Evolutionary conservation across 306 rosid species (phyloP), one percentile per base, ranked within the genome.

Genomic region (Cucurbita moschata): DNA sequence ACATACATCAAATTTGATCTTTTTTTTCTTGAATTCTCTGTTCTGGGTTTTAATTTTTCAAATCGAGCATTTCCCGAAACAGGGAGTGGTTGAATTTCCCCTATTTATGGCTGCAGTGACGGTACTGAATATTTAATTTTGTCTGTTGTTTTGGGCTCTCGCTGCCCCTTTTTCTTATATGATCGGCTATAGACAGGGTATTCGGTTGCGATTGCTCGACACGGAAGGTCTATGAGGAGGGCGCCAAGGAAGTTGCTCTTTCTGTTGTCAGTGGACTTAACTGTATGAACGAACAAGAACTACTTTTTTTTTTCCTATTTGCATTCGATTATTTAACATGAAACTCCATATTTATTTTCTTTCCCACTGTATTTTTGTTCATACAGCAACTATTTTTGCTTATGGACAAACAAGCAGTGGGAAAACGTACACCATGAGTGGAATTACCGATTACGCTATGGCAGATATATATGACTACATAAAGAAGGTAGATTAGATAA

Each of bases 331-430:
- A 47, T 73, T 62, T 78, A 26, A 75, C 69, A 19, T 75, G 71
- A 74, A 57, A 57, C 71, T 70, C 71, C 58, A 60, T 54, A 3
- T 46, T 35, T 66, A 59, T 51, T 14, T 13, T 18, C 40, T 72
- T 46, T 70, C 13, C 43, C 21, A 63, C 51, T 82, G 73, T n/a
- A 77, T 49, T 68, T 46, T 76, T 52, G 5, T 64, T 49, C 47
- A 60, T 59, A 76, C 90, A 95, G 99, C 99, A 63, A 95, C 97
- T 80, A 84, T 95, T 78, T 95, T 95, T 83, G 99, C 99, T 10
- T 95, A 95, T 79, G 99, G 99, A 69, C 99, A 95, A 89, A 95
- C 99, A 77, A 95, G 99, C 83, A 95, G 97, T 11, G 97, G 98
- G 80, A 95, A 91, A 86, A 95, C 97, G 21, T 91, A 85, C 82